Base-by-base conservation (phyloP, 1,284 basidiomycete genomes). In the Ustilago loliicola region DNA sequence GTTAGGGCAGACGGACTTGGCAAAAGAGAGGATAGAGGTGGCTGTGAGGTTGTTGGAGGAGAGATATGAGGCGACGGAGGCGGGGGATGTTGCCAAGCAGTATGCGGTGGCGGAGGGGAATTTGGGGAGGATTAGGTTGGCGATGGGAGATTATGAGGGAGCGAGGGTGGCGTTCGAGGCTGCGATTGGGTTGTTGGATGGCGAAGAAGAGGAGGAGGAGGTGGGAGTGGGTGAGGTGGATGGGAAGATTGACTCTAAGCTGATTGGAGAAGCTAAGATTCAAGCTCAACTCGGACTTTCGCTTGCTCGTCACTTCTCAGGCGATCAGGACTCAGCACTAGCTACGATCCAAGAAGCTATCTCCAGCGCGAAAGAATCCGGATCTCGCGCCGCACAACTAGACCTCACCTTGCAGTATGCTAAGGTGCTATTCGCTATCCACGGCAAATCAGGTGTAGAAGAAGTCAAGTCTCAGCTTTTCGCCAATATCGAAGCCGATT, bases 61-160 rank as follows among this genome's bases (percentile, higher is more conserved):
- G 2, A 89, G 91, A 32, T 99, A 98, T 86, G 97, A 99, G 86
- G 91, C 92, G 59, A 90, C 90, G 1, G 97, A 99, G 85, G 92
- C 93, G 57, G 83, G 91, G 0, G 87, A 89, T 21, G 90, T 94
- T 19, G 96, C 98, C 85, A 88, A 89, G 29, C 91, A 91, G 70
- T 99, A 93, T 85, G 91, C 91, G 8, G 90, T 95, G 34, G 94
- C 95, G 0, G 93, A 95, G 70, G 88, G 90, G 38, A 98, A 94
- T 72, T 88, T 95, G 8, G 97, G 92, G 0, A 90, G 97, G 19
- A 87, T 98, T 27, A 89, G 90, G 13, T 88, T 98, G 11, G 89
- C 91, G 0, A 83, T 88, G 0, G 88, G 88, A 3, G 89, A 93
- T 54, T 91, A 91, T 80, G 87, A 88, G 0, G 89, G 88, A 2